phyloP scores from a whole-genome alignment of 257 asterid species.

The Nyctanthes arbortristis region DNA sequence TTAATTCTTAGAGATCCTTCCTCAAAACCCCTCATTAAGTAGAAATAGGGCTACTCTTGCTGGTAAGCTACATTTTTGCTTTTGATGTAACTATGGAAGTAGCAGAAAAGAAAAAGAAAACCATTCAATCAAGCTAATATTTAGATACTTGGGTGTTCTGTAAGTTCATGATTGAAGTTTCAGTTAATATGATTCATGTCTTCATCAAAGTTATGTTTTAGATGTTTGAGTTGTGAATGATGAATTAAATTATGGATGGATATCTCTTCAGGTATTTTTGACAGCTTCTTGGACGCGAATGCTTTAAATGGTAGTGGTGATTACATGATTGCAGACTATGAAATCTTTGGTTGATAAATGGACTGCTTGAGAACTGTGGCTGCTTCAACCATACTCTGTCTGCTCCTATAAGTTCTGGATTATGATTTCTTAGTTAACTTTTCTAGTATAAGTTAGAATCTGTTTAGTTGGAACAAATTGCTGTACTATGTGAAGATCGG shows the following conservation, averaged over 20 bases:
- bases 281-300: conserved; percentile 96
- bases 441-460: conserved; percentile 54
- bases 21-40: background rate
- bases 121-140: background rate
- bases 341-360: conserved; percentile 86
- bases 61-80: no score
- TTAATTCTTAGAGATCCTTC: background rate
- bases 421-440: conserved; percentile 56
- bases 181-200: background rate
- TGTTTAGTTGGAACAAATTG: conserved; percentile 49
- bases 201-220: conserved; percentile 12
- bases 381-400: conserved; percentile 80
- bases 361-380: conserved; percentile 96
- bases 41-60: background rate
- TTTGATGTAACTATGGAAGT: background rate
- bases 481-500: conserved; percentile 62
- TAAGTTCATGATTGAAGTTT: background rate
- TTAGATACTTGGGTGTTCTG: background rate
- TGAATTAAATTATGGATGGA: conserved; percentile 56
- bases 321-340: conserved; percentile 88
- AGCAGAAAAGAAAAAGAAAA: background rate
- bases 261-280: conserved; percentile 92
- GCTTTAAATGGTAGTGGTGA: conserved; percentile 97
- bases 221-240: conserved; percentile 42
- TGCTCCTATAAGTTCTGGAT: conserved; percentile 72